Evolutionary conservation across 345 rosid genomes (phyloP).

Genomic region (Carallia pectinifolia): DNA sequence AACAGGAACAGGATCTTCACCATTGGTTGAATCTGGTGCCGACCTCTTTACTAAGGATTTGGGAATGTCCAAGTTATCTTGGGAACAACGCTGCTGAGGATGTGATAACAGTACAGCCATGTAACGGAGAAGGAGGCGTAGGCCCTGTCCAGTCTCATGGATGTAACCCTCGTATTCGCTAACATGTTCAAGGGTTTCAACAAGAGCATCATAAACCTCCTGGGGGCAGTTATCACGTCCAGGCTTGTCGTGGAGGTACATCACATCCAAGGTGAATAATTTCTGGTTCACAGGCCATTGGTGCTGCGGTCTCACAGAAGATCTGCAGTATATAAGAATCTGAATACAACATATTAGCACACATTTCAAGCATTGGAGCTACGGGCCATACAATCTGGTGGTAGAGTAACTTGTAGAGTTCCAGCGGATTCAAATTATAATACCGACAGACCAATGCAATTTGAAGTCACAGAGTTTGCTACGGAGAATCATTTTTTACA

Average conservation of each 20-base stretch:
- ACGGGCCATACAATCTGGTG: too few species aligned
- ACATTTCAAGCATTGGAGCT: too few species aligned
- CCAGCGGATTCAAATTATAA: too few species aligned
- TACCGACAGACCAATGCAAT: too few species aligned
- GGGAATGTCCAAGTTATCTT: slow-evolving; percentile 74
- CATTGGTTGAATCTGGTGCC: slow-evolving; percentile 43
- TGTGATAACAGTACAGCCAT: slow-evolving; percentile 68
- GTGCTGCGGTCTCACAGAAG: slow-evolving; percentile 64
- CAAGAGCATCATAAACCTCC: slow-evolving; percentile 71
- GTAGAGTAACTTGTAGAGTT: too few species aligned
- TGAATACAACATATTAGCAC: slow-evolving; percentile 4
- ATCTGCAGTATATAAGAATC: slow-evolving; percentile 84
- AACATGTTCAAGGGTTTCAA: slow-evolving; percentile 74
- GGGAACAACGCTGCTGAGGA: slow-evolving; percentile 85
- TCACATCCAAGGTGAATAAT: slow-evolving; percentile 81
- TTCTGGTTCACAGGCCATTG: slow-evolving; percentile 76
- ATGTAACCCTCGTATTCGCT: slow-evolving; percentile 87
- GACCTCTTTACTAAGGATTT: slow-evolving; percentile 66
- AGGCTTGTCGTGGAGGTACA: slow-evolving; percentile 92
- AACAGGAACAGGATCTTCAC: slow-evolving; percentile 44
- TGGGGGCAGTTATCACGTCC: slow-evolving; percentile 89
- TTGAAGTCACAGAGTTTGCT: not conserved
- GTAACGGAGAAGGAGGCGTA: slow-evolving; percentile 60
- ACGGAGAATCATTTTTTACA: too few species aligned
- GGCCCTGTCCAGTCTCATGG: slow-evolving; percentile 75